phyloP scores from a whole-genome alignment of 192 early-diverging fungal species.

The Coemansia sp. region DNA sequence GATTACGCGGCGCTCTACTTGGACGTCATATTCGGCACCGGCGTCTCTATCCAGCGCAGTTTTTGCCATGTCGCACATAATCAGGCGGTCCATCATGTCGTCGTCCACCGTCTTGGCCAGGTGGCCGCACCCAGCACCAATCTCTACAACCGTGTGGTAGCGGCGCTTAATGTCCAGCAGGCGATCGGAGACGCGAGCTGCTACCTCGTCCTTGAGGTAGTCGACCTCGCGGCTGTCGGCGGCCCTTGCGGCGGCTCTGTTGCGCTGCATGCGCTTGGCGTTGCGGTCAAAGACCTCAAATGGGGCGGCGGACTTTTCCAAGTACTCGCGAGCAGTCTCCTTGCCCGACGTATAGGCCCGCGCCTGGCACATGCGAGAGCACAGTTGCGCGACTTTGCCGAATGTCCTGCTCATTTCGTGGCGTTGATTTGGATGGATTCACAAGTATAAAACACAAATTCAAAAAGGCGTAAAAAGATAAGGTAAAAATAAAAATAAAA shows the following conservation, averaged over 20 bases:
- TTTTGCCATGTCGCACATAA: conserved; percentile 85
- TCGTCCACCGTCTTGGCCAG: conserved; percentile 80
- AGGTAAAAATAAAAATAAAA: not conserved
- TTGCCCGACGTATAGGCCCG: conserved; percentile 23
- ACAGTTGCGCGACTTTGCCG: not conserved
- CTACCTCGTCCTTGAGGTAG: conserved; percentile 93
- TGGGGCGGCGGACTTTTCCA: conserved; percentile 42
- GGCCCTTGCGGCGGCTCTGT: conserved; percentile 67
- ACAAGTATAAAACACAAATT: not conserved
- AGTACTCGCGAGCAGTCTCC: conserved; percentile 46
- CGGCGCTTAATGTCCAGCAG: conserved; percentile 91
- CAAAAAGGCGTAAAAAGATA: not conserved
- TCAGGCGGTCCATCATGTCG: conserved; percentile 80
- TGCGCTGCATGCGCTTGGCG: conserved; percentile 76
- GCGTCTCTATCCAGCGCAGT: conserved; percentile 58
- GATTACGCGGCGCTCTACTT: conserved; percentile 75
- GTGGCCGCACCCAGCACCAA: conserved; percentile 89
- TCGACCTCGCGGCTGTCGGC: conserved; percentile 73
- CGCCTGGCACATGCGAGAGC: not conserved
- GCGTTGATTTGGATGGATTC: not conserved
- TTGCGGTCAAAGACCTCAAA: conserved; percentile 80
- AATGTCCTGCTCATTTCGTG: not conserved
- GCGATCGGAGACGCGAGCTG: conserved; percentile 84
- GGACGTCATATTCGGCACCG: conserved; percentile 61
- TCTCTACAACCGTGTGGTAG: conserved; percentile 84